Percentiles rank a stretch among this genome's conserved stretches.
Evolutionary conservation across 2,329 filamentous ascomycete species (phyloP).

Genomic region (Colletotrichum truncatum): DNA sequence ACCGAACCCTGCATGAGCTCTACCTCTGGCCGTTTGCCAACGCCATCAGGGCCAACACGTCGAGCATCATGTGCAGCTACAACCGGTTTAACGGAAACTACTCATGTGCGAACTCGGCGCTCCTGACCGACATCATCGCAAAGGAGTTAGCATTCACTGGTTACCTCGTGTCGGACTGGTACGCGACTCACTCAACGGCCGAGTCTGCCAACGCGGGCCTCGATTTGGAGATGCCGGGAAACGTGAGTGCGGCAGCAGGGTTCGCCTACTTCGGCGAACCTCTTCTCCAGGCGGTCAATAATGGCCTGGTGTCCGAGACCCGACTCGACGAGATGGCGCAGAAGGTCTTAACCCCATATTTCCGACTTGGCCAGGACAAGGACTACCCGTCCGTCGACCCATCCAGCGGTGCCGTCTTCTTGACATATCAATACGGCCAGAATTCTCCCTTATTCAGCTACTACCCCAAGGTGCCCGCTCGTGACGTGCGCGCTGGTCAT

Average conservation of each 20-base stretch:
- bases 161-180: constrained; percentile 72
- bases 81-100: constrained; percentile 76
- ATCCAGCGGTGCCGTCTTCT: neutral
- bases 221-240: constrained; percentile 86
- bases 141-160: constrained; percentile 78
- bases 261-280: constrained; percentile 68
- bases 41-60: constrained; percentile 71
- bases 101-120: constrained; percentile 70
- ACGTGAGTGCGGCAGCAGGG: too few relatives aligned
- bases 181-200: constrained; percentile 77
- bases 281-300: constrained; percentile 63
- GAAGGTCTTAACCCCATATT: constrained; percentile 71
- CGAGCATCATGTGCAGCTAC: constrained; percentile 79
- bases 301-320: constrained; percentile 64
- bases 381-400: constrained; percentile 51
- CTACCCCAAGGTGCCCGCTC: constrained; percentile 54
- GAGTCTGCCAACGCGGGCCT: constrained; percentile 73
- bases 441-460: too few relatives aligned
- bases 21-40: constrained; percentile 76
- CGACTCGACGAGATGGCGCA: constrained; percentile 75
- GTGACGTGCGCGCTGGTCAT: constrained; percentile 63
- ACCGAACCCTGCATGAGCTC: constrained; percentile 74
- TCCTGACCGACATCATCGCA: constrained; percentile 73
- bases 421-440: too few relatives aligned
- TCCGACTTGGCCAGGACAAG: constrained; percentile 61